Conservation (phyloP, 1,284 basidiomycete species). For the Pascua guehoae region DNA sequence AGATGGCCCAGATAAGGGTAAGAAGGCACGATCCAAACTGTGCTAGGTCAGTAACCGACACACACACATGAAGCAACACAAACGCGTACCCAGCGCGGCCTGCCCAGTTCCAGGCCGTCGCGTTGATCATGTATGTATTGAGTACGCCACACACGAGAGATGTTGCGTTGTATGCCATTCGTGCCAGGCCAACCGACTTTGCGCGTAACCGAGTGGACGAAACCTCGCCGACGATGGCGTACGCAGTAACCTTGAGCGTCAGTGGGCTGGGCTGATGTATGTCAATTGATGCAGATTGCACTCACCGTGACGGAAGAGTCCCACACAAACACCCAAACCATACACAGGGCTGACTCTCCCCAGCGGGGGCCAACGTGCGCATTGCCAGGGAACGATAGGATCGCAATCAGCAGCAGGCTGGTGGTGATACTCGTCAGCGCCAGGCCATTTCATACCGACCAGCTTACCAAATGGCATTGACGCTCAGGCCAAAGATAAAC, state of each 20-base stretch:
- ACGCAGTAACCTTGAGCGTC: constrained; percentile 45
- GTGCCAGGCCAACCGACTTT: constrained; percentile 53
- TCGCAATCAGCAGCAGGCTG: constrained; percentile 51
- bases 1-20: constrained; percentile 26
- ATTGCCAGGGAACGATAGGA: constrained; percentile 16
- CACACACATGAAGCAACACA: constrained; percentile 1
- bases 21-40: constrained; percentile 29
- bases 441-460: no score
- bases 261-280: background rate
- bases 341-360: constrained; percentile 19
- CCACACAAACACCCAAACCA: constrained; percentile 24
- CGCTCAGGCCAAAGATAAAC: constrained; percentile 50
- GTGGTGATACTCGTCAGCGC: constrained; percentile 22
- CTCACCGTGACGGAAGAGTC: constrained; percentile 9
- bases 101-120: constrained; percentile 26
- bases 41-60: no score
- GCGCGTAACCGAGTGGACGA: constrained; percentile 49
- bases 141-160: constrained; percentile 10
- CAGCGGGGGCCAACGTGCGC: constrained; percentile 5
- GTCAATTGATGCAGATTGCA: no score
- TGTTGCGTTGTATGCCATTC: constrained; percentile 49
- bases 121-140: constrained; percentile 21
- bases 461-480: constrained; percentile 30
- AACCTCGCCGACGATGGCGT: constrained; percentile 49
- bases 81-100: constrained; percentile 39